phyloP scores from a whole-genome alignment of 352 stramenopile genomes.

The Phytophthora sansomeana region DNA sequence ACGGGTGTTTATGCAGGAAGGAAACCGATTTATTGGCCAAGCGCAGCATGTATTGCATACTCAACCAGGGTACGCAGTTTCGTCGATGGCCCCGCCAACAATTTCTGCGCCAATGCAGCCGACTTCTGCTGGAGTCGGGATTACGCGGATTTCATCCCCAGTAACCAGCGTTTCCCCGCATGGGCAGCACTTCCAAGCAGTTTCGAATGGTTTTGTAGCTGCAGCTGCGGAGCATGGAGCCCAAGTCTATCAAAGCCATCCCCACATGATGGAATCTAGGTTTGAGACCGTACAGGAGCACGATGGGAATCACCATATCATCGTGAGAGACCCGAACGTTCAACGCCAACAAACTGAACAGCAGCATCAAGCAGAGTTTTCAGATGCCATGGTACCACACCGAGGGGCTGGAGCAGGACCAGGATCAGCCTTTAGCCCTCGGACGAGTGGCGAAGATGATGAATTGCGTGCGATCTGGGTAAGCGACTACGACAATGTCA shows the following conservation, averaged over 20 bases:
- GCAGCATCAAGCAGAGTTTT: constrained; percentile 17
- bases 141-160: constrained; percentile 25
- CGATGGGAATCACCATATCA: constrained; percentile 25
- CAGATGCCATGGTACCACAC: constrained; percentile 32
- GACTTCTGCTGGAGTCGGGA: constrained; percentile 7
- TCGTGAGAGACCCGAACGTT: constrained; percentile 31
- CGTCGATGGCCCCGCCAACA: constrained; percentile 21
- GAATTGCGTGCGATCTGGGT: constrained; percentile 47
- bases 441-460: constrained; percentile 37
- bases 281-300: constrained; percentile 40
- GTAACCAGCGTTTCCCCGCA: constrained; percentile 17
- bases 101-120: constrained; percentile 23
- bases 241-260: constrained; percentile 24
- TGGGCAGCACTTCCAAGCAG: constrained; percentile 17
- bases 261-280: constrained; percentile 9
- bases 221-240: constrained; percentile 9
- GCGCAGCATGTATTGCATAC: constrained; percentile 30
- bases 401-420: constrained; percentile 2
- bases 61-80: constrained; percentile 22
- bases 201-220: constrained; percentile 18
- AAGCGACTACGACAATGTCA: constrained; percentile 49
- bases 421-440: constrained; percentile 20
- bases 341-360: constrained; percentile 23
- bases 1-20: constrained; percentile 13
- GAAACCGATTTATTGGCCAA: constrained; percentile 28